These are phyloP conservation scores for Kondoa subrosea DNA, from an alignment of 768 basidiomycete genomes.

Conservation along the genomic window DNA sequence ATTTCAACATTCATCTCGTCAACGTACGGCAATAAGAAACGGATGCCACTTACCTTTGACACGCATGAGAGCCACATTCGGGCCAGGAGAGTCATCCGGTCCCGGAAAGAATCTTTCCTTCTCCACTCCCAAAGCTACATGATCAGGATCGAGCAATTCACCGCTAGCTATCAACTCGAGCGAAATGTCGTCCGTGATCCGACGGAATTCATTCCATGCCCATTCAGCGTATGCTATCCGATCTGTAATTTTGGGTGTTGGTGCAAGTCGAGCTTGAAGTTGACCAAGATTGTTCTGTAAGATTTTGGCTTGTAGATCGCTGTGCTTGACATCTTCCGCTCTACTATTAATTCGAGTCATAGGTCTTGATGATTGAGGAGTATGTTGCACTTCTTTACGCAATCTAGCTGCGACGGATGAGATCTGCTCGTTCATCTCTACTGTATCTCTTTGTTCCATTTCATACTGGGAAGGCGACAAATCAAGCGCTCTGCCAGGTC, in stretches of 20 bases:
- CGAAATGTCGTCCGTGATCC: background rate
- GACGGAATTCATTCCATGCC: background rate
- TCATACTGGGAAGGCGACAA: background rate
- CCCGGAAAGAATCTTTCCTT: background rate
- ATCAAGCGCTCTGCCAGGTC: background rate
- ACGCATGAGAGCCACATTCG: slow-evolving; percentile 12
- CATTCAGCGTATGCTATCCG: background rate
- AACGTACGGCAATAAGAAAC: background rate
- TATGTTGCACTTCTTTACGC: background rate
- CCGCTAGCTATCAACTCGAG: background rate
- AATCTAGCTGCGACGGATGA: background rate
- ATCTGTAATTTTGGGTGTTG: background rate
- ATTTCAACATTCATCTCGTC: background rate
- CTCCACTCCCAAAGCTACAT: background rate
- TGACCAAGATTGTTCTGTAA: background rate
- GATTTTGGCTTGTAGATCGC: too few relatives aligned
- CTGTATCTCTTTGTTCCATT: background rate
- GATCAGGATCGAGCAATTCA: background rate
- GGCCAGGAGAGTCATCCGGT: background rate
- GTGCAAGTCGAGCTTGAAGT: background rate
- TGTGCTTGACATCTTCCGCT: background rate
- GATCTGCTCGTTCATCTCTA: background rate
- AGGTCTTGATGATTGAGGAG: background rate
- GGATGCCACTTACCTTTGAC: background rate
- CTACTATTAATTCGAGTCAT: background rate